Evolutionary conservation across 352 stramenopile genomes (phyloP), one percentile per base, ranked within the genome.

Genomic region (Peronospora destructor): DNA sequence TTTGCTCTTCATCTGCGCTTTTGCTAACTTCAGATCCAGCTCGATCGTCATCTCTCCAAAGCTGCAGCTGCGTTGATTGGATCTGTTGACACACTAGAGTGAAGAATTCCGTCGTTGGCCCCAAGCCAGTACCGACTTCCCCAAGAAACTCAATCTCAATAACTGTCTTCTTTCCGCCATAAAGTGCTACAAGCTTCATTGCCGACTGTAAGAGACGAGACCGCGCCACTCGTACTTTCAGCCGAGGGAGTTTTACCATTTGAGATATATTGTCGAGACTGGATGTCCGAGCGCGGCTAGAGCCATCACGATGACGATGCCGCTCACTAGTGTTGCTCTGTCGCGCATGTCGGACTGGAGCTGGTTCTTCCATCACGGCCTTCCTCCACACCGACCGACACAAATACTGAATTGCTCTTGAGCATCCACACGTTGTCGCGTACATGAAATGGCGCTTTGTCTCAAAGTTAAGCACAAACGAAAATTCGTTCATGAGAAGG

Each of bases 131-230:
- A 7, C 79, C 79, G 2, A 90, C 79, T 72, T 90, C 79, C 11
- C 76, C 79, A 0, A 90, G 53, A 39, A 87, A 90, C 47, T 90
- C 79, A 35, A 87, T 84, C 59, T 90, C 79, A 35, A 90, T 78
- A 32, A 87, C 68, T 13, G 76, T 70, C 45, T 85, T 84, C 63
- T 83, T 83, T 19, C 79, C 79, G 11, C 79, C 76, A 44, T 90
- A 87, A 37, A 87, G 73, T 11, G 71, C 55, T 12, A 90, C 52
- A 7, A 90, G 54, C 56, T 90, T 90, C 60, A 81, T 75, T 3
- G 79, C 79, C 1, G 76, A 90, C 46, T 80, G 65, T 14, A 90
- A 56, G 12, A 90, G 45, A 2, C 73, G 71, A 7, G 70, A 67
- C 1, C 79, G 68, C 0, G 79, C 67, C 7, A 90, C 79, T 9